Evolutionary conservation across 805 yeast species (phyloP).

Genomic region (Zygosaccharomyces rouxii): DNA sequence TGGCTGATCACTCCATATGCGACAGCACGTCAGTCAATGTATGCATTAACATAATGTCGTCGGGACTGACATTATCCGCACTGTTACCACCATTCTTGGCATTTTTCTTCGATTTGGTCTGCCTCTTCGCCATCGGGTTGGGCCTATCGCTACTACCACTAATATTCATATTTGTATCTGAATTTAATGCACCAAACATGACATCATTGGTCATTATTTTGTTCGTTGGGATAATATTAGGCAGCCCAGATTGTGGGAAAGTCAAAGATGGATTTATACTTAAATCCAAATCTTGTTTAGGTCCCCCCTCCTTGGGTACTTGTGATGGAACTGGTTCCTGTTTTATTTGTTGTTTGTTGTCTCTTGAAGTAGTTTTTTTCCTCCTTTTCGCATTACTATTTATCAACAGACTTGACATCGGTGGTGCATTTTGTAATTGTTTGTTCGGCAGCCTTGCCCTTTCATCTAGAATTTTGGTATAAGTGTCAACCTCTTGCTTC

Average conservation of each 20-base stretch:
- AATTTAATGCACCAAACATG: conserved; percentile 10
- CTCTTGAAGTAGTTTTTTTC: conserved; percentile 9
- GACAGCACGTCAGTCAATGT: conserved; percentile 24
- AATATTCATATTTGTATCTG: background rate
- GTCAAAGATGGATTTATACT: conserved; percentile 4
- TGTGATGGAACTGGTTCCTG: background rate
- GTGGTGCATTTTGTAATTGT: conserved; percentile 10
- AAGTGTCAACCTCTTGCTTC: conserved; percentile 25
- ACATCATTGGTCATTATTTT: conserved; percentile 10
- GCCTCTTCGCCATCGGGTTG: background rate
- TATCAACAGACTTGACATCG: conserved; percentile 18
- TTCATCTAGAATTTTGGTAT: conserved; percentile 16
- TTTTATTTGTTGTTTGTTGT: background rate
- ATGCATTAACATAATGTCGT: conserved; percentile 25
- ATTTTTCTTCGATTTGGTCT: background rate
- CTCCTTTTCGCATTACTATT: conserved; percentile 18
- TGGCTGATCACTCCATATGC: conserved; percentile 18
- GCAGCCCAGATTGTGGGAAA: conserved; percentile 5
- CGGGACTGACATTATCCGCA: conserved; percentile 15
- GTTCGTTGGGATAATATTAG: conserved; percentile 7
- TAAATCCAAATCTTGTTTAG: conserved; percentile 1
- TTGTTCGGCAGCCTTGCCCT: conserved; percentile 2
- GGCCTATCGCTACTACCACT: background rate
- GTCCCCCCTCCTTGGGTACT: background rate
- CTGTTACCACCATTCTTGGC: background rate